Evolutionary conservation across 2,329 filamentous ascomycete genomes (phyloP).

Genomic region (Claviceps sp.): DNA sequence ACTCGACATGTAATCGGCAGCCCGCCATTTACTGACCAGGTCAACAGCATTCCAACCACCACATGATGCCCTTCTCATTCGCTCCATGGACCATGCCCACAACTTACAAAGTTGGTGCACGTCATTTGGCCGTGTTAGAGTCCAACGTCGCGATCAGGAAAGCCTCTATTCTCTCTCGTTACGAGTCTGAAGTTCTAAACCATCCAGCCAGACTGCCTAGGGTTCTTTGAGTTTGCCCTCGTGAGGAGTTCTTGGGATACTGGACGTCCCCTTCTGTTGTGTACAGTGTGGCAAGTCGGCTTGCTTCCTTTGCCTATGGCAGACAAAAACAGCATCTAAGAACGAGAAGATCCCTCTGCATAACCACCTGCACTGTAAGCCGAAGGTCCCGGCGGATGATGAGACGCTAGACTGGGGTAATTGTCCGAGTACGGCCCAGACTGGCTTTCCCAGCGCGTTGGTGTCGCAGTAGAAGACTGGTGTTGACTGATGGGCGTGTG

Average conservation of each 20-base stretch:
- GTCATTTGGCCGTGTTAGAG: no score
- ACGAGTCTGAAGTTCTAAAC: neutral
- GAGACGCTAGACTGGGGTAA: slow-evolving; percentile 25
- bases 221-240: neutral
- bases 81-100: no score
- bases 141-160: no score
- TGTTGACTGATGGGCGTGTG: slow-evolving; percentile 27
- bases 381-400: slow-evolving; percentile 19
- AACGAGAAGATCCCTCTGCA: slow-evolving; percentile 27
- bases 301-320: neutral
- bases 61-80: no score
- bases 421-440: slow-evolving; percentile 24
- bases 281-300: neutral
- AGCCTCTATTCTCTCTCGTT: neutral
- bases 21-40: no score
- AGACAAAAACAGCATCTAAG: slow-evolving; percentile 14
- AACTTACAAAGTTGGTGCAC: no score
- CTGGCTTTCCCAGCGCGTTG: slow-evolving; percentile 27
- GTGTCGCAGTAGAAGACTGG: slow-evolving; percentile 22
- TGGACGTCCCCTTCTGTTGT: neutral
- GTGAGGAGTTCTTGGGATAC: neutral
- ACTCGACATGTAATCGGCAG: no score
- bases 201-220: no score
- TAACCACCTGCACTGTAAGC: slow-evolving; percentile 31
- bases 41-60: no score